Evolutionary conservation across 1,139 yeast species (phyloP), one percentile per base, ranked within the genome.

Genomic region (Geotrichum phurueaensis): DNA sequence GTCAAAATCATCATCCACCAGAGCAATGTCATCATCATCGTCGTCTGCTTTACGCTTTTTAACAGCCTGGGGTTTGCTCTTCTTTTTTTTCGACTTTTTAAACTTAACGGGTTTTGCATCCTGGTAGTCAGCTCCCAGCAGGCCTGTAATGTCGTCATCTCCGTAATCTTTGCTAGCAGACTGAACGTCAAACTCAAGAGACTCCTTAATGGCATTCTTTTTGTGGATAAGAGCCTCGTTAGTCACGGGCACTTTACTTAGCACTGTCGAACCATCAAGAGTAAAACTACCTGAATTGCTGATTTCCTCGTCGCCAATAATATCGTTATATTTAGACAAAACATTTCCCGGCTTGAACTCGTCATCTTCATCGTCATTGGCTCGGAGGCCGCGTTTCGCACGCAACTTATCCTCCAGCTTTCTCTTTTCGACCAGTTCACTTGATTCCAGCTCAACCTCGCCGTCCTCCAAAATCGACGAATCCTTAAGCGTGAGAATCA

Each of bases 401-500:
- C 33, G 70, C 66, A 75, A 52, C 29, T 68, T 69, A 58, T 73
- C 70, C 54, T 75, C 69, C 3, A 76, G 62, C 53, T 67, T 69
- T 20, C 74, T 67, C 55, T 76, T 71, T 39, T 74, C 75, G 0
- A 72, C 67, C 54, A 85, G 67, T n/a, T 60, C 77, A 39, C 76
- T 79, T 62, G 83, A 81, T 51, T 76, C 81, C 54, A 85, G 73
- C 56, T 74, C 78, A 58, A 77, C 80, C 20, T 68, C 72, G 48
- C 76, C 82, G 43, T 76, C 81, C 1, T 81, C 84, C 29, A 82
- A 66, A 1, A 88, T 73, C 6, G 77, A 76, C 1, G 76, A 71
- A 64, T 90, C 97, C 60, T 85, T 82, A 54, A 89, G 74, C 0
- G 94, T 88, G 59, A 90, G 74, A 1, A 88, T 77, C 0, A 83